Percentiles rank a stretch among this genome's conserved stretches.
These are phyloP conservation scores for Boletus rubroflammeus DNA, from an alignment of 768 basidiomycete genomes.

Conservation along the genomic window DNA sequence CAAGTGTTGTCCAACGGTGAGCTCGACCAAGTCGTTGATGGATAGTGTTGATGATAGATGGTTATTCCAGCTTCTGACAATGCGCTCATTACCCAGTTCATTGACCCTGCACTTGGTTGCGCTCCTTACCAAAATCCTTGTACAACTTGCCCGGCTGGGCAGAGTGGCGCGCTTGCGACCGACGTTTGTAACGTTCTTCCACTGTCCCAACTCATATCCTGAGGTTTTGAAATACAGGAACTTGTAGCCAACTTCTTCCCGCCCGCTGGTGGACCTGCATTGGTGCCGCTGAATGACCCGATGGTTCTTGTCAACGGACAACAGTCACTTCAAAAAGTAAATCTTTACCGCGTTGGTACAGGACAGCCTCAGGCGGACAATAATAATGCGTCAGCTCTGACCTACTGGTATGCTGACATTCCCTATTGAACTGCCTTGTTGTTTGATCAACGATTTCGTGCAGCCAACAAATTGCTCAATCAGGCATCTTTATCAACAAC, in stretches of 20 bases:
- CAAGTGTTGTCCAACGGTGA: conserved; percentile 24
- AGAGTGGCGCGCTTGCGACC: conserved; percentile 20
- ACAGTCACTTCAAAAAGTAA: conserved; percentile 24
- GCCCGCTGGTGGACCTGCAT: conserved; percentile 21
- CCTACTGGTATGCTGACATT: conserved; percentile 19
- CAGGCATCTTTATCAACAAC: conserved; percentile 21
- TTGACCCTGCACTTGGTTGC: conserved; percentile 27
- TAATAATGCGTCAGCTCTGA: conserved; percentile 18
- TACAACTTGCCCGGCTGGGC: conserved; percentile 20
- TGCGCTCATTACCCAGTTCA: conserved; percentile 22
- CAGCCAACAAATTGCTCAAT: conserved; percentile 23
- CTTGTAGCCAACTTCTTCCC: conserved; percentile 24
- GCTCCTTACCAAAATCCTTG: conserved; percentile 26
- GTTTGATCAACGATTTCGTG: not conserved
- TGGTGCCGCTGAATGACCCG: conserved; percentile 25
- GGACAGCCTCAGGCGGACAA: conserved; percentile 25
- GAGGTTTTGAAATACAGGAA: conserved; percentile 14
- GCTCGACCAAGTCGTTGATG: not conserved
- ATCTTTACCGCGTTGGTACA: conserved; percentile 26
- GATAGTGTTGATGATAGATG: not conserved
- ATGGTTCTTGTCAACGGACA: conserved; percentile 27
- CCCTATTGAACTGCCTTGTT: not conserved
- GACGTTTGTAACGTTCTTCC: conserved; percentile 11
- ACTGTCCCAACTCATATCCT: not conserved
- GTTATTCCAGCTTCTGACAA: conserved; percentile 24